Conservation (phyloP, 768 basidiomycete species). For the Amanita pallidorosea region DNA sequence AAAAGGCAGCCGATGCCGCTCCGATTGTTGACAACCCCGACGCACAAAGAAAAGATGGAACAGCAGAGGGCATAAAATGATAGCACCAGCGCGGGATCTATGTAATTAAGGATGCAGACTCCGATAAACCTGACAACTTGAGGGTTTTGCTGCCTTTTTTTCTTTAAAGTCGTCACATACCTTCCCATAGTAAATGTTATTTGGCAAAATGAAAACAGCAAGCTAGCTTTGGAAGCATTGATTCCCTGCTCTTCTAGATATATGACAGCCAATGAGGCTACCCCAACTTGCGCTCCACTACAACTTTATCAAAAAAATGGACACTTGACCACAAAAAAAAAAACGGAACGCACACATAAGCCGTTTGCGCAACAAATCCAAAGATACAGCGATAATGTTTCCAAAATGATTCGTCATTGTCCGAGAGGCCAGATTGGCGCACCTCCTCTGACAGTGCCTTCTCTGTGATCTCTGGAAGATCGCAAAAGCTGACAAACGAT, state of each 20-base stretch:
- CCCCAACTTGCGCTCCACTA: conserved; percentile 53
- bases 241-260: conserved; percentile 54
- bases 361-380: conserved; percentile 64
- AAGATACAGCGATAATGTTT: conserved; percentile 63
- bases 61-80: conserved; percentile 41
- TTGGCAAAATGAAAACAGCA: conserved; percentile 64
- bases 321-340: neutral
- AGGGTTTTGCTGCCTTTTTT: neutral
- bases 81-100: conserved; percentile 58
- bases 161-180: conserved; percentile 17
- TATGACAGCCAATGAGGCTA: conserved; percentile 61
- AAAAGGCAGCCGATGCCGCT: conserved; percentile 53
- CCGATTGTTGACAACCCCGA: conserved; percentile 38
- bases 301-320: neutral
- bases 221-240: conserved; percentile 38
- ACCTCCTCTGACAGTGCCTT: conserved; percentile 48
- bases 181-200: conserved; percentile 57
- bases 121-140: conserved; percentile 40
- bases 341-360: conserved; percentile 38
- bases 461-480: conserved; percentile 62
- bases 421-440: conserved; percentile 25
- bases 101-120: conserved; percentile 45
- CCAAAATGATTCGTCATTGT: conserved; percentile 46
- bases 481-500: conserved; percentile 38
- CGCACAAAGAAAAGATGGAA: conserved; percentile 37